Percentiles rank a stretch among this genome's conserved stretches.
phyloP scores from a whole-genome alignment of 2,329 filamentous ascomycete genomes.

The Colletotrichum agaves region DNA sequence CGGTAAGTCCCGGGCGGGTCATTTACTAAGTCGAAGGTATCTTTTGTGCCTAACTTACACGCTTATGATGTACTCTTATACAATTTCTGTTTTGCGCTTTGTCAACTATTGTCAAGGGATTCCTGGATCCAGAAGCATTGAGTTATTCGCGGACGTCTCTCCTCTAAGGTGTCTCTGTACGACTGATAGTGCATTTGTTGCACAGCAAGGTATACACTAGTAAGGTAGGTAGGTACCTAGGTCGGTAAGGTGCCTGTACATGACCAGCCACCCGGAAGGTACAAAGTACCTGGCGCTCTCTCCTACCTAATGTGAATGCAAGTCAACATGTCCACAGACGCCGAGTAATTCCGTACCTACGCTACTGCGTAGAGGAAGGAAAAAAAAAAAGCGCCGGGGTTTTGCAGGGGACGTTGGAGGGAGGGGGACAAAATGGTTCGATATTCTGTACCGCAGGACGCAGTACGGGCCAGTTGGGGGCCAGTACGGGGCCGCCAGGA shows the following conservation, averaged over 20 bases:
- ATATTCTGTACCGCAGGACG: neutral
- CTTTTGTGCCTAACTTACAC: neutral
- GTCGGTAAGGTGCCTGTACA: no score
- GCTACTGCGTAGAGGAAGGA: neutral
- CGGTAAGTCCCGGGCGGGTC: neutral
- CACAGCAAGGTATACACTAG: no score
- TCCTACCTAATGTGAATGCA: no score
- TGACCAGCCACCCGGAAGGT: no score
- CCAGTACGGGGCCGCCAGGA: conserved; percentile 23
- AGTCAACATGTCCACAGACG: no score
- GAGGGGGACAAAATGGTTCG: conserved; percentile 27
- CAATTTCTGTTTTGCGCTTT: no score
- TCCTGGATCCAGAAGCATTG: neutral
- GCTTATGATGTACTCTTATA: no score
- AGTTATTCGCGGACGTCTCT: neutral
- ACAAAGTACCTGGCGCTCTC: no score
- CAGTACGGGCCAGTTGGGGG: conserved; percentile 13
- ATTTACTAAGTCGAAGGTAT: neutral
- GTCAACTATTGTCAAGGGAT: neutral
- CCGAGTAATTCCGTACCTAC: neutral
- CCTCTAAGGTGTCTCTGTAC: neutral
- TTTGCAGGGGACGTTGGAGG: conserved; percentile 14
- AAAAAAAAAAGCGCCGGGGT: neutral
- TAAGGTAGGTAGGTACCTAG: no score
- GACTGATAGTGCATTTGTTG: no score